Base-by-base conservation (phyloP, 495 filamentous ascomycete species). In the Penicillium angulare region DNA sequence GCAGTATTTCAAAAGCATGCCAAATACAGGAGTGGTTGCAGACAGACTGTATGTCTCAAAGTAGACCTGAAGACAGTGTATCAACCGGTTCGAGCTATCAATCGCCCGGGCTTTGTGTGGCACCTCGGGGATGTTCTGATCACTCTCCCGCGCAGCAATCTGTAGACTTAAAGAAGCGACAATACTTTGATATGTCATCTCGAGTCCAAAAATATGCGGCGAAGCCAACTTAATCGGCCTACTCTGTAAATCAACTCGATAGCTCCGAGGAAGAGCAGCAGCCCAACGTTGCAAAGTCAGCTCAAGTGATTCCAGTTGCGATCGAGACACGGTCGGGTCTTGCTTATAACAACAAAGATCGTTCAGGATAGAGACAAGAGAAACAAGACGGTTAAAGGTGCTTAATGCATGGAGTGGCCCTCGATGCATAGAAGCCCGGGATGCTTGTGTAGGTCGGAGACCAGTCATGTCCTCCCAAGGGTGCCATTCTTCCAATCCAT, bases 401-500 rank as follows among this genome's bases (percentile, higher is more conserved):
- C 79, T 86, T 27, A 84, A 54, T 16, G 76, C 75, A 44, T 79
- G 76, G 2, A 79, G 73, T 3, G 84, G 81, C 18, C 72, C 77
- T 10, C 79, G 71, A 15, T 71, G 69, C 53, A 74, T 71, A 4
- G 68, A 66, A 7, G 56, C 54, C 2, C 66, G 61, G 20, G 63
- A 61, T n/a, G 75, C 59, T 33, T 70, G 53, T 34, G 60, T 49
- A 33, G 64, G 59, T 12, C 64, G 59, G 24, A 61, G 56, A 22
- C 53, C 60, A 18, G 66, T 66, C 23, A 74, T 74, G 41, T 79
- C 75, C 18, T 72, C 72, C 86, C 84, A 89, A 12, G 80, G 81
- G 58, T 86, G 79, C 86, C 85, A 88, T 65, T 89, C 84, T 48
- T 89, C 86, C 21, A 83, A 62, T 1, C 82, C 85, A 63, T 85